Conservation (phyloP, 2,329 filamentous ascomycete genomes). For the Diaporthe helianthi region DNA sequence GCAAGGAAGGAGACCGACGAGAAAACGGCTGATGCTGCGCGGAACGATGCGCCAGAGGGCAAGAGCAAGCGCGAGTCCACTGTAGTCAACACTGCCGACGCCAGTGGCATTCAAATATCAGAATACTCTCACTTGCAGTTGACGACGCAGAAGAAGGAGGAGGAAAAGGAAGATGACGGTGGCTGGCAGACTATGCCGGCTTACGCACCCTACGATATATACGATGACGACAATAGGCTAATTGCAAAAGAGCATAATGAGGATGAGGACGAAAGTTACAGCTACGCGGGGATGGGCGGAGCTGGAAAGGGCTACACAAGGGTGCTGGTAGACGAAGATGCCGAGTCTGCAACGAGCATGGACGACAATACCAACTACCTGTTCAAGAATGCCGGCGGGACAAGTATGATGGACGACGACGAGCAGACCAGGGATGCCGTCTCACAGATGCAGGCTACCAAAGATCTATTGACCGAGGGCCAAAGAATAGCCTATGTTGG, state of each 20-base stretch:
- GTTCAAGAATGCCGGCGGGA: constrained; percentile 76
- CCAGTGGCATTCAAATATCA: constrained; percentile 57
- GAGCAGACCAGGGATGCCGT: constrained; percentile 87
- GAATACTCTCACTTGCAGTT: constrained; percentile 93
- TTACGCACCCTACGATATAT: constrained; percentile 91
- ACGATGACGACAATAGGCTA: constrained; percentile 90
- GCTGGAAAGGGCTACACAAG: constrained; percentile 95
- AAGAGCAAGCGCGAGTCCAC: constrained; percentile 49
- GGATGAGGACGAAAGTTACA: constrained; percentile 70
- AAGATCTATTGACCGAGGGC: constrained; percentile 91
- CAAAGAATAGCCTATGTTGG: constrained; percentile 97
- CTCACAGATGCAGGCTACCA: constrained; percentile 93
- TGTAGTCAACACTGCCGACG: constrained; percentile 45
- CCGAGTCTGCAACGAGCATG: constrained; percentile 91
- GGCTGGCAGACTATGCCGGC: constrained; percentile 96
- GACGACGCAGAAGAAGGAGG: constrained; percentile 56
- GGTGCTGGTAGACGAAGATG: constrained; percentile 87
- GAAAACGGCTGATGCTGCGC: constrained; percentile 31
- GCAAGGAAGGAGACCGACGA: neutral
- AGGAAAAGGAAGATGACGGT: constrained; percentile 61
- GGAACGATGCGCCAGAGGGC: constrained; percentile 36
- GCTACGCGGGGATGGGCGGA: constrained; percentile 81
- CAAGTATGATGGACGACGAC: constrained; percentile 69
- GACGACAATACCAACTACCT: constrained; percentile 97
- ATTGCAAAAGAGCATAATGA: constrained; percentile 80